These are phyloP conservation scores for Tirmania nivea DNA, from an alignment of 495 filamentous ascomycete genomes.

Conservation along the genomic window DNA sequence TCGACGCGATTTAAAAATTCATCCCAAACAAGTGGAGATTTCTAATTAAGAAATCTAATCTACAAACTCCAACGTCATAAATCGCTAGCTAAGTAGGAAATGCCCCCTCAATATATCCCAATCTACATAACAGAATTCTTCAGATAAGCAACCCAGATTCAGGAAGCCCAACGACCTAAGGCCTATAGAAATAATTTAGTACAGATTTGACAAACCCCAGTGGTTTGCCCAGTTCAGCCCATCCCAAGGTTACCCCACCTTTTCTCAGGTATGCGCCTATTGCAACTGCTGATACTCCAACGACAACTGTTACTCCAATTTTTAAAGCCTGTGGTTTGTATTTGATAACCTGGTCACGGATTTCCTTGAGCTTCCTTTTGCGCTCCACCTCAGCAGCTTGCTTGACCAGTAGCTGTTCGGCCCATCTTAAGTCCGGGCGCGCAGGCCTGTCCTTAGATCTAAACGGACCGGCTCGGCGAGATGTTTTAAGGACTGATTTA, in stretches of 20 bases:
- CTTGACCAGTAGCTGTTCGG: constrained; percentile 37
- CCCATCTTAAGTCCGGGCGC: constrained; percentile 28
- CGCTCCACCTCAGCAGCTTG: constrained; percentile 47
- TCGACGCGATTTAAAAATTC: too few relatives aligned
- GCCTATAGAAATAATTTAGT: too few relatives aligned
- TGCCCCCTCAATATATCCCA: too few relatives aligned
- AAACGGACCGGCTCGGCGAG: constrained; percentile 24
- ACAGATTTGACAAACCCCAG: too few relatives aligned
- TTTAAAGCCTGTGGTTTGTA: constrained; percentile 25
- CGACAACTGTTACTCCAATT: constrained; percentile 9
- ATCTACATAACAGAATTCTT: too few relatives aligned
- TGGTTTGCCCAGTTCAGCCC: neutral
- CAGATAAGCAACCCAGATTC: too few relatives aligned
- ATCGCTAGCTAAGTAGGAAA: too few relatives aligned
- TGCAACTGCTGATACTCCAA: constrained; percentile 14
- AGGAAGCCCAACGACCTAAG: too few relatives aligned
- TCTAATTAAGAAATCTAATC: too few relatives aligned
- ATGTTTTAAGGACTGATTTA: constrained; percentile 69
- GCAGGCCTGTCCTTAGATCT: constrained; percentile 23
- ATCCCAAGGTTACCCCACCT: neutral
- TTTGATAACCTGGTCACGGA: constrained; percentile 32
- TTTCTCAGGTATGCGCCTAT: constrained; percentile 12
- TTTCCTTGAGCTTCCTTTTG: constrained; percentile 34
- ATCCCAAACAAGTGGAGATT: too few relatives aligned
- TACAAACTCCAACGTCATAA: too few relatives aligned